Evolutionary conservation across 164 flowering plant species (phyloP).

Genomic region (Chimonanthus salicifolius): DNA sequence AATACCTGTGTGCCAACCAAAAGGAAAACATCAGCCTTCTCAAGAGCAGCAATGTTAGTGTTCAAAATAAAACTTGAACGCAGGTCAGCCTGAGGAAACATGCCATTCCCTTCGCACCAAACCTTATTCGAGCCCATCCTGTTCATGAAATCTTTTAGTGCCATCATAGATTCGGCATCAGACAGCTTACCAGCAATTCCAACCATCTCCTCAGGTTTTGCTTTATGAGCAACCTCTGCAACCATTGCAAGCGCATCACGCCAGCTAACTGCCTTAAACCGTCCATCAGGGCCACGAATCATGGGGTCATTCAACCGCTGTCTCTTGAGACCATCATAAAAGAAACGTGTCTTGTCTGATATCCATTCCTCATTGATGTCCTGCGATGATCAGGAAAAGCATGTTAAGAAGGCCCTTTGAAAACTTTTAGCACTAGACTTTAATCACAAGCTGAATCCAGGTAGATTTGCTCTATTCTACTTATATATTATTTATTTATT

Average conservation of each 20-base stretch:
- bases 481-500: too few species aligned
- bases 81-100: constrained; percentile 66
- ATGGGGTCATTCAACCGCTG: constrained; percentile 96
- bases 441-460: too few species aligned
- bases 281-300: constrained; percentile 97
- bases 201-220: constrained; percentile 81
- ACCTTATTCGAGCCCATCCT: constrained; percentile 91
- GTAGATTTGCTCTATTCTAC: too few species aligned
- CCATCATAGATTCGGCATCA: constrained; percentile 99
- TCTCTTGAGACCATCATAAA: constrained; percentile 96
- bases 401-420: not conserved
- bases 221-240: constrained; percentile 71
- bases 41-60: constrained; percentile 74
- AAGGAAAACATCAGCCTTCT: constrained; percentile 93
- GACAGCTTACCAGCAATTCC: constrained; percentile 92
- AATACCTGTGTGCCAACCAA: constrained; percentile 95
- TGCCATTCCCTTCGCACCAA: constrained; percentile 85
- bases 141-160: constrained; percentile 90
- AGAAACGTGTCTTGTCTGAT: constrained; percentile 99
- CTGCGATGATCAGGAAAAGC: constrained; percentile 37
- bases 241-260: constrained; percentile 93
- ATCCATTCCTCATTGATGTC: constrained; percentile 99
- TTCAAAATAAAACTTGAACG: constrained; percentile 85
- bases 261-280: constrained; percentile 92
- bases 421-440: not conserved